phyloP scores from a whole-genome alignment of 345 rosid species.

The Gossypium stocksii region DNA sequence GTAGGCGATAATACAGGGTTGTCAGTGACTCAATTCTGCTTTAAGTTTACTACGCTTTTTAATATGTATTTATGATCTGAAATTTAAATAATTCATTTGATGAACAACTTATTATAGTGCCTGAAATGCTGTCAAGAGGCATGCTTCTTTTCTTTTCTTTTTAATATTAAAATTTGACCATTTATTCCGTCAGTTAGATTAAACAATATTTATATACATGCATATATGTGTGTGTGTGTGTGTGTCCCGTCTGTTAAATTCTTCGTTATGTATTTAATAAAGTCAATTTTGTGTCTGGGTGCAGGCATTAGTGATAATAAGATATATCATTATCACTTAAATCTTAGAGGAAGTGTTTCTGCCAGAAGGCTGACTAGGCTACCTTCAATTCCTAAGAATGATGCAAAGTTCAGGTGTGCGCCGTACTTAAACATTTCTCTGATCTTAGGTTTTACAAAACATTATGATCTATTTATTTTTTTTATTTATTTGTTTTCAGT shows the following conservation, averaged over 20 bases:
- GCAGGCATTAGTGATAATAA: slow-evolving; percentile 59
- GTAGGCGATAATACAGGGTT: background rate
- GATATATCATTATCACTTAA: slow-evolving; percentile 49
- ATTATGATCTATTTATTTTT: background rate
- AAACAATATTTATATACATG: background rate
- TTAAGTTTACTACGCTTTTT: background rate
- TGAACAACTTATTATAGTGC: background rate
- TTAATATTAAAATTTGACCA: background rate
- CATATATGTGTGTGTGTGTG: too few species aligned
- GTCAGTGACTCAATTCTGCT: background rate
- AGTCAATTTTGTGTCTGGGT: slow-evolving; percentile 6
- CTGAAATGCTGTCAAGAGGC: background rate
- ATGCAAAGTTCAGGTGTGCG: slow-evolving; percentile 63
- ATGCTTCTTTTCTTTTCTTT: background rate
- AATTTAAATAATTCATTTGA: background rate
- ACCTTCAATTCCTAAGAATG: slow-evolving; percentile 71
- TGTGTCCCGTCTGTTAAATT: background rate
- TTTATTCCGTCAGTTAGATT: background rate
- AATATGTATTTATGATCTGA: background rate
- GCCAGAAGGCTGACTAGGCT: slow-evolving; percentile 44
- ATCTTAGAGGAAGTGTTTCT: slow-evolving; percentile 45
- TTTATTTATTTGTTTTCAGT: slow-evolving; percentile 31
- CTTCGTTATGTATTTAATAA: background rate
- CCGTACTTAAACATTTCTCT: slow-evolving; percentile 3
- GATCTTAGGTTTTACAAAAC: slow-evolving; percentile 1